Conservation (phyloP, 306 rosid species). For the Alnus rubra region DNA sequence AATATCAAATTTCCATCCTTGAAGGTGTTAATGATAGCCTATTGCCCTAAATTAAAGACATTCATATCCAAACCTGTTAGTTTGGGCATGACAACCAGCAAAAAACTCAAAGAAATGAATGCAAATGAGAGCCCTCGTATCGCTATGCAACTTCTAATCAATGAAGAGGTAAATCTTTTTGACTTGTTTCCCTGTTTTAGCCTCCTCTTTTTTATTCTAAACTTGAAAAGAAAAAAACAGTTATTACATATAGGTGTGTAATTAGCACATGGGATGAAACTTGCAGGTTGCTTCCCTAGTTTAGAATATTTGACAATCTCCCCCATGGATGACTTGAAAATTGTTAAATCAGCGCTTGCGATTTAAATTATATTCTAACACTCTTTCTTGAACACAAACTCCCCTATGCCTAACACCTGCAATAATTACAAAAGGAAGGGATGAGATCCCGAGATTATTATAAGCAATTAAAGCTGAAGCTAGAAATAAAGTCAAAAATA, state of each 20-base stretch:
- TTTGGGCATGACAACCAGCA: not conserved
- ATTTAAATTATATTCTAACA: no score
- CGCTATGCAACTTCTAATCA: not conserved
- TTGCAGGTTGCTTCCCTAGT: slow-evolving; percentile 7
- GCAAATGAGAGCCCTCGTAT: not conserved
- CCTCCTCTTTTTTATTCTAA: not conserved
- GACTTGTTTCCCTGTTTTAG: not conserved
- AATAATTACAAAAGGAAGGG: no score
- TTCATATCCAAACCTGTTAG: not conserved
- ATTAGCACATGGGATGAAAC: not conserved
- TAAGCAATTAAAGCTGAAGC: no score
- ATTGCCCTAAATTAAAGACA: not conserved
- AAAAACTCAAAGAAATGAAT: not conserved
- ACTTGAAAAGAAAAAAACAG: not conserved
- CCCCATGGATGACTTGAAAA: not conserved
- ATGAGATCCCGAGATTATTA: no score
- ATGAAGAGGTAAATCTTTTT: not conserved
- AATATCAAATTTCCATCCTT: not conserved
- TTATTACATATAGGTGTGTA: not conserved
- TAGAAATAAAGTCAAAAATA: no score
- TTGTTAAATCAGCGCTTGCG: no score
- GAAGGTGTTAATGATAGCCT: rapidly evolving
- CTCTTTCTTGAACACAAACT: no score
- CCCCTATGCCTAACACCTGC: no score
- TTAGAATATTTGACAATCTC: slow-evolving; percentile 14